A percentile compares a stretch with the other conserved stretches of the same genome.
These are phyloP conservation scores for Cryptococcus amylolentus DNA, from an alignment of 1,284 basidiomycete species.

Conservation along the genomic window DNA sequence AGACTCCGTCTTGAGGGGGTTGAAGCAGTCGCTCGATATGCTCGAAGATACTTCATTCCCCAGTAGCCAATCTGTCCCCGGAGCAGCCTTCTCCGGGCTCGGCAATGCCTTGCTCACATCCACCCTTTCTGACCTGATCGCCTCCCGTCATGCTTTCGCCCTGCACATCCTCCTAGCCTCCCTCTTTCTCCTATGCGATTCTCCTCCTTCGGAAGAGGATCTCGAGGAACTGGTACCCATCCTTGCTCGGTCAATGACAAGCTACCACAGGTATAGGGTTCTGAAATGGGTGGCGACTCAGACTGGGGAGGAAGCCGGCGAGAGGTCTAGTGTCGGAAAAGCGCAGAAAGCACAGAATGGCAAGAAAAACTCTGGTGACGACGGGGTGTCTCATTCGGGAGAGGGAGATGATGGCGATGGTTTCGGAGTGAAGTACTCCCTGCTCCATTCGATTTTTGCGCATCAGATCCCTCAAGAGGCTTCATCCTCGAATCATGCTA, in stretches of 20 bases:
- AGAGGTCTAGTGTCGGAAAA: conserved; percentile 6
- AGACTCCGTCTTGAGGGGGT: conserved; percentile 10
- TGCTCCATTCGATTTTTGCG: conserved; percentile 65
- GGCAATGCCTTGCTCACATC: conserved; percentile 43
- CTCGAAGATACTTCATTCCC: conserved; percentile 13
- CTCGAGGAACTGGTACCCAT: conserved; percentile 34
- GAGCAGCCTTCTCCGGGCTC: conserved; percentile 34
- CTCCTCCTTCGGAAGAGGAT: conserved; percentile 18
- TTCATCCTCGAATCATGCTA: conserved; percentile 58
- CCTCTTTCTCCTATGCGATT: conserved; percentile 37
- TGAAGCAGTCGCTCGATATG: conserved; percentile 29
- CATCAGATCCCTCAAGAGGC: conserved; percentile 24
- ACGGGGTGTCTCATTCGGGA: conserved; percentile 47
- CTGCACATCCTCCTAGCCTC: conserved; percentile 29
- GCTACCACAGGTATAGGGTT: conserved; percentile 43
- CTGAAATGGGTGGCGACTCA: conserved; percentile 42
- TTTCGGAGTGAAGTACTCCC: conserved; percentile 58
- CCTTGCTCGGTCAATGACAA: conserved; percentile 33
- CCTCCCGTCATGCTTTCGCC: conserved; percentile 40
- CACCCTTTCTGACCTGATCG: conserved; percentile 26
- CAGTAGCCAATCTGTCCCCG: neutral
- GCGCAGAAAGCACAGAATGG: conserved; percentile 10
- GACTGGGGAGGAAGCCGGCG: conserved; percentile 25
- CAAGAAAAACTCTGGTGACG: conserved; percentile 28
- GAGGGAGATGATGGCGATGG: conserved; percentile 39